These are phyloP conservation scores for Stephania japonica DNA, from an alignment of 164 flowering plant species.

Conservation along the genomic window DNA sequence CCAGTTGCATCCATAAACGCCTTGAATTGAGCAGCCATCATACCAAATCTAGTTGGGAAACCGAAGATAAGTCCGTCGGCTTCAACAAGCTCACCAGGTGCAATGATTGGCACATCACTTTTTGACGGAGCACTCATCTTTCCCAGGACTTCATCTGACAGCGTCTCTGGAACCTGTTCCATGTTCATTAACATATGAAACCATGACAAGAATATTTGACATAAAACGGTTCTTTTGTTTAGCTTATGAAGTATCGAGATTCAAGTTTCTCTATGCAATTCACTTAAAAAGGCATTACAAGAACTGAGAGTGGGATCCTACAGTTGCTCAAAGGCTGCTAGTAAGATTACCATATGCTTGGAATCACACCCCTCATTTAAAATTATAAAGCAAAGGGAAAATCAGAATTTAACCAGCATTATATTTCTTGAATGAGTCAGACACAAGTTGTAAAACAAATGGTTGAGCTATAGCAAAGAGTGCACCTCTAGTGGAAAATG, in stretches of 20 bases:
- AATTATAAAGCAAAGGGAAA: not conserved
- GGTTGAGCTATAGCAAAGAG: not conserved
- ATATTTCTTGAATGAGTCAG: not conserved
- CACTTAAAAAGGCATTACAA: not conserved
- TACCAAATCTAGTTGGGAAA: conserved; percentile 88
- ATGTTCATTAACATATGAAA: not conserved
- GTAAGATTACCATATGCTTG: not conserved
- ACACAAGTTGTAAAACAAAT: not conserved
- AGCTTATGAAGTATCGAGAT: not conserved
- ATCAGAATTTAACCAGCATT: not conserved
- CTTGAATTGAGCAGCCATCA: conserved; percentile 94
- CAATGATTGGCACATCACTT: conserved; percentile 59
- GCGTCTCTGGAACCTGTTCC: conserved; percentile 76
- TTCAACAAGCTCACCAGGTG: conserved; percentile 68
- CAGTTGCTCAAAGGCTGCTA: not conserved
- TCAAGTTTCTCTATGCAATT: not conserved
- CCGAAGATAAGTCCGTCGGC: conserved; percentile 89
- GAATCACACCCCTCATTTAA: not conserved
- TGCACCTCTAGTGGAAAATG: not conserved
- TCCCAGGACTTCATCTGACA: conserved; percentile 61
- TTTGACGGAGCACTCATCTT: conserved; percentile 93
- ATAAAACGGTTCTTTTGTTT: no score
- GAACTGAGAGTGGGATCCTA: not conserved
- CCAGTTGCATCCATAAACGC: conserved; percentile 88
- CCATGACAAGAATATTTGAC: not conserved